These are phyloP conservation scores for Trichoderma polysporum DNA, from an alignment of 2,329 filamentous ascomycete genomes.

Conservation along the genomic window DNA sequence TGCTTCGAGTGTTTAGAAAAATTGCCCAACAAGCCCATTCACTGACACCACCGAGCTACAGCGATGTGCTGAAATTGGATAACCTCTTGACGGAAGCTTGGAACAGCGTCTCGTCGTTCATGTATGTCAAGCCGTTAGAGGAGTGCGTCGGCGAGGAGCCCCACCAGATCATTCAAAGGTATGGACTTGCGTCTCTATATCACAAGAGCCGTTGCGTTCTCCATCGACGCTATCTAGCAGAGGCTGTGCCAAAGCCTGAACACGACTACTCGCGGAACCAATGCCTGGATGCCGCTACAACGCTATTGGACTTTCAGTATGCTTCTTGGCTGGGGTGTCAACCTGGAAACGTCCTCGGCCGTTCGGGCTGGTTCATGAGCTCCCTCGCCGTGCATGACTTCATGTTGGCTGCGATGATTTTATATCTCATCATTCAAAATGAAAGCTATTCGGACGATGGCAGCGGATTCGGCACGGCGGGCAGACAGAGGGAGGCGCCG, in stretches of 20 bases:
- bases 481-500: conserved; percentile 33
- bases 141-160: conserved; percentile 51
- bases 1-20: conserved; percentile 50
- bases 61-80: conserved; percentile 51
- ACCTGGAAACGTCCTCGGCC: conserved; percentile 53
- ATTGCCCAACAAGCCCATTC: conserved; percentile 52
- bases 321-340: conserved; percentile 49
- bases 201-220: conserved; percentile 57
- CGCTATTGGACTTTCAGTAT: conserved; percentile 49
- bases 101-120: conserved; percentile 46
- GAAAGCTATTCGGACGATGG: conserved; percentile 41
- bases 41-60: conserved; percentile 47
- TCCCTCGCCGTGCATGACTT: conserved; percentile 61
- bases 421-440: conserved; percentile 54
- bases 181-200: conserved; percentile 52
- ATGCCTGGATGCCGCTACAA: conserved; percentile 51
- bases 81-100: conserved; percentile 45
- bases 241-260: conserved; percentile 41
- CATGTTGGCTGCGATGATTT: conserved; percentile 59
- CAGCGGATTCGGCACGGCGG: conserved; percentile 37
- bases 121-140: conserved; percentile 49
- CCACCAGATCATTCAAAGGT: conserved; percentile 50
- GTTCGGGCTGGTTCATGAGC: conserved; percentile 57
- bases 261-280: conserved; percentile 53
- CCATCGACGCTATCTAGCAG: conserved; percentile 53